Base-by-base conservation (phyloP, 768 basidiomycete species). In the Macrocybe gigantea region DNA sequence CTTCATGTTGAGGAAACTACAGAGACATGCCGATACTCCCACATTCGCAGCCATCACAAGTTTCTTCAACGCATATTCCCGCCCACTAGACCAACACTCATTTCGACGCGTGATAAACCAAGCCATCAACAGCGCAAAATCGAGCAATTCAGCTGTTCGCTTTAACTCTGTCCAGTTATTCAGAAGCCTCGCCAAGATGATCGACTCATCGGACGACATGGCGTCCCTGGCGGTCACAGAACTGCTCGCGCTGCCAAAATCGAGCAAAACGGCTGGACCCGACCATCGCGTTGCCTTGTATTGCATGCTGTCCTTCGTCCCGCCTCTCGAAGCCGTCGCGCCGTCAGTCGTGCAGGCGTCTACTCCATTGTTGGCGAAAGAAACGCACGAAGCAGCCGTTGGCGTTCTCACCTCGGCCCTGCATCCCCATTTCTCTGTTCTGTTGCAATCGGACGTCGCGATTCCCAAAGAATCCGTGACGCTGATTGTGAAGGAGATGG, bases 281-380 rank as follows among this genome's bases (percentile, higher is more conserved):
- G 95, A 95, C 48, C 93, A 98, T 61, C 82, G 94, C 12, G 63
- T 82, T 5, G 72, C 85, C 0, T 70, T 98, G 7, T 94, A 91
- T 65, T 74, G 79, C 1, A 91, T 98, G 83, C 72, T 93, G 1
- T 66, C 73, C 2, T 59, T 59, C 44, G 52, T 93, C 1, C 64
- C 69, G 0, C 72, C 83, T 2, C 78, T 77, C 5, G 37, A 55
- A 9, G 59, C 49, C 8, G 57, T 70, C 33, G 75, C 76, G 10
- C 54, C 68, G 2, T 50, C 64, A 0, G 64, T 83, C 1, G 78
- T 91, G 0, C 57, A 74, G 38, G 63, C 66, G 1, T 59, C 73
- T 5, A 64, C 68, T 0, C 60, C 66, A 1, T 63, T 80, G 5
- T 58, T 78, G 12, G 60, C 71, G 2, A 99, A 93, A 64, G 95